Conservation (phyloP, 805 yeast genomes). For the Deakozyma indianensis region DNA sequence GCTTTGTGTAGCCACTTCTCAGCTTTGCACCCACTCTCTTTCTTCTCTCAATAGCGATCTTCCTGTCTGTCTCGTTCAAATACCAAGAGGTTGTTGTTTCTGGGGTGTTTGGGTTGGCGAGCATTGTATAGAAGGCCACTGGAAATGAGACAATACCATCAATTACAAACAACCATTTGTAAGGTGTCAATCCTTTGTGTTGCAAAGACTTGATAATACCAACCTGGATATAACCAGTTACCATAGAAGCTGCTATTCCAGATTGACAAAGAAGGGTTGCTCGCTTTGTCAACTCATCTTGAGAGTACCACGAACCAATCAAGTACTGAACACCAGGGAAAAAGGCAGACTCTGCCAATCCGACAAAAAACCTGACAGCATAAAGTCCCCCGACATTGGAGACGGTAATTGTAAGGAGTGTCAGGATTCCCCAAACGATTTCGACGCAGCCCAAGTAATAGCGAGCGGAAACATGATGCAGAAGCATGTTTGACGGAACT, state of each 20-base stretch:
- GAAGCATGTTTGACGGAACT: constrained; percentile 29
- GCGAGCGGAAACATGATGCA: constrained; percentile 29
- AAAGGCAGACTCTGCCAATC: constrained; percentile 18
- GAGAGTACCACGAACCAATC: constrained; percentile 19
- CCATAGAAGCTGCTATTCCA: constrained; percentile 24
- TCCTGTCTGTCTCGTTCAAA: constrained; percentile 27
- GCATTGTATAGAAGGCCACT: constrained; percentile 29
- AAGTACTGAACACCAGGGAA: constrained; percentile 20
- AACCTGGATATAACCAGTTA: constrained; percentile 48
- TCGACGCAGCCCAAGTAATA: constrained; percentile 31
- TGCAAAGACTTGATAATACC: constrained; percentile 29
- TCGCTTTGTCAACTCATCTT: constrained; percentile 18
- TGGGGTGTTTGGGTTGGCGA: constrained; percentile 34
- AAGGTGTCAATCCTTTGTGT: constrained; percentile 19
- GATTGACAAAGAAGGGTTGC: constrained; percentile 17
- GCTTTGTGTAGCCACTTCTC: constrained; percentile 20
- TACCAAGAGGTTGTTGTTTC: constrained; percentile 30
- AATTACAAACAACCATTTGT: constrained; percentile 33
- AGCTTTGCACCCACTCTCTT: constrained; percentile 12
- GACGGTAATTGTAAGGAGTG: constrained; percentile 26
- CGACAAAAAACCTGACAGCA: constrained; percentile 18
- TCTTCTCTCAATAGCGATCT: constrained; percentile 28
- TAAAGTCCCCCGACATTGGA: constrained; percentile 18
- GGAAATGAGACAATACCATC: constrained; percentile 32
- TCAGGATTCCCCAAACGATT: constrained; percentile 30